A percentile compares a stretch with the other conserved stretches of the same genome.
These are phyloP conservation scores for Rhynchospora pubera DNA, from an alignment of 176 grass and related monocot species.

Conservation along the genomic window DNA sequence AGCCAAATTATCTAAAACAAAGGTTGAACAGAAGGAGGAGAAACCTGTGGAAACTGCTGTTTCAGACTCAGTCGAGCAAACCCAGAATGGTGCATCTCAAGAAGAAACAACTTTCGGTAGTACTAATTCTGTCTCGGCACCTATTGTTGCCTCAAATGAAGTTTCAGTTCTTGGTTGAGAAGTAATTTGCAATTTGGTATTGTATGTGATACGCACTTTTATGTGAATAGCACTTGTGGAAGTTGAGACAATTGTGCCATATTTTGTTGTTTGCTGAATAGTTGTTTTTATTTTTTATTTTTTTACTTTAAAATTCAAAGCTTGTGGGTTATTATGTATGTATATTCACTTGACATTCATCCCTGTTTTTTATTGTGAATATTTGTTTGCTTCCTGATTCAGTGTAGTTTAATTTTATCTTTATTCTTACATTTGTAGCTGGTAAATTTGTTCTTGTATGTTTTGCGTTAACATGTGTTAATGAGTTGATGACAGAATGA, in stretches of 20 bases:
- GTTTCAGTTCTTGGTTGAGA: constrained; percentile 58
- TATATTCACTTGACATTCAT: constrained; percentile 36
- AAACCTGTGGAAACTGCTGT: constrained; percentile 22
- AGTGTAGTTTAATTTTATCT: constrained; percentile 9
- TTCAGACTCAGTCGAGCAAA: constrained; percentile 23
- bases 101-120: constrained; percentile 35
- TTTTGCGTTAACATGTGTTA: background rate
- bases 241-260: constrained; percentile 40
- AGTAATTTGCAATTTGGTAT: constrained; percentile 36
- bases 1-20: constrained; percentile 48
- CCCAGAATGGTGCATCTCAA: background rate
- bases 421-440: constrained; percentile 6
- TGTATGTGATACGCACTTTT: constrained; percentile 34
- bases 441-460: background rate
- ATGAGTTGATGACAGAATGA: background rate
- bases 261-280: constrained; percentile 41
- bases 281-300: constrained; percentile 49
- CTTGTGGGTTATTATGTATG: constrained; percentile 32
- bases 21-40: constrained; percentile 28
- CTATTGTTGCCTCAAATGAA: constrained; percentile 41
- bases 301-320: constrained; percentile 35
- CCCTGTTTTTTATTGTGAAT: constrained; percentile 53
- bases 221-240: constrained; percentile 72
- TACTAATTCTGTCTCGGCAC: constrained; percentile 15
- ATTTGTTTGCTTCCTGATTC: constrained; percentile 32